Conservation (phyloP, 2,329 filamentous ascomycete species). For the Pleomassaria siparia region DNA sequence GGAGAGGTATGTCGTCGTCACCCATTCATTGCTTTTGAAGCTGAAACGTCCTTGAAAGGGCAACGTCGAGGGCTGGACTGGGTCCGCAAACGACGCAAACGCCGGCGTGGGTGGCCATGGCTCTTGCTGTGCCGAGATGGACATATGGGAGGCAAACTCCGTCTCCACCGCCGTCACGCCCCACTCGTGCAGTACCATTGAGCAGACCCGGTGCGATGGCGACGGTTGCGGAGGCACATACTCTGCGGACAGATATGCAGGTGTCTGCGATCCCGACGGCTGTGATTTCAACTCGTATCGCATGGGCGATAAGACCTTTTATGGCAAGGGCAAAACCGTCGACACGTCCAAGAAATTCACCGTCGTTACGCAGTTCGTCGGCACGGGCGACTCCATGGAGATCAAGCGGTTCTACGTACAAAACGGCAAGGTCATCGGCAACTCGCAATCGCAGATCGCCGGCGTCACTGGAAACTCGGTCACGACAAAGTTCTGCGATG, state of each 20-base stretch:
- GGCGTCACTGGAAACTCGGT: conserved; percentile 55
- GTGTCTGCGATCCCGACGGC: conserved; percentile 65
- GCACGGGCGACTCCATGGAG: conserved; percentile 45
- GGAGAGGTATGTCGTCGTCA: conserved; percentile 45
- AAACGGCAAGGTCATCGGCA: conserved; percentile 48
- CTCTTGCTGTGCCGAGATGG: conserved; percentile 67
- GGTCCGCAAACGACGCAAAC: conserved; percentile 55
- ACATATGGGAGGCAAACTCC: conserved; percentile 68
- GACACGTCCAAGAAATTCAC: conserved; percentile 43
- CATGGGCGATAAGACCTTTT: conserved; percentile 62
- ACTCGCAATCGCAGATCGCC: conserved; percentile 44
- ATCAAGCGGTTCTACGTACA: conserved; percentile 51
- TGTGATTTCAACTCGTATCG: conserved; percentile 63
- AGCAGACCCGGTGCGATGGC: conserved; percentile 55
- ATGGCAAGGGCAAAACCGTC: conserved; percentile 54
- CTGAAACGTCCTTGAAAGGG: conserved; percentile 35
- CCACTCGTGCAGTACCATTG: conserved; percentile 58
- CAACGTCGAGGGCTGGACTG: conserved; percentile 55
- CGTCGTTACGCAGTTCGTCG: conserved; percentile 52
- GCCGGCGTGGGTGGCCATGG: conserved; percentile 55
- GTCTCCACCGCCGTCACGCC: conserved; percentile 63
- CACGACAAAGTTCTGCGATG: conserved; percentile 57
- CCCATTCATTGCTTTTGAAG: not conserved
- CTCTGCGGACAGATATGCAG: conserved; percentile 56
- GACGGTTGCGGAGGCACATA: conserved; percentile 44